Evolutionary conservation across 768 basidiomycete genomes (phyloP).

Genomic region (Tulasnella sp.): DNA sequence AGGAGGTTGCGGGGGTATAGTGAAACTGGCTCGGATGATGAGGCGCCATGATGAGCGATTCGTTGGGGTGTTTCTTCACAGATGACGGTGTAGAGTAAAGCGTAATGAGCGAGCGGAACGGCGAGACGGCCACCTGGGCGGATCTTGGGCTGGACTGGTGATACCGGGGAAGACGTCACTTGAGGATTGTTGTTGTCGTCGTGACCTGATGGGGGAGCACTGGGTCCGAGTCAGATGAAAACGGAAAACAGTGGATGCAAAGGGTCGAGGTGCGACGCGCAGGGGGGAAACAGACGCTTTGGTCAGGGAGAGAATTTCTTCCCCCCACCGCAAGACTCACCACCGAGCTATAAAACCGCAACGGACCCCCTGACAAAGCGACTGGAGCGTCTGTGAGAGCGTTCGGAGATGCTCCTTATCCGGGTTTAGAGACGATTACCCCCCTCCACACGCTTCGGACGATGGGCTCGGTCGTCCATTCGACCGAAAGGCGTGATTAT

Average conservation of each 20-base stretch:
- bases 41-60: background rate
- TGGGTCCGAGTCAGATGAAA: slow-evolving; percentile 3
- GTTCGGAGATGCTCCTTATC: slow-evolving; percentile 3
- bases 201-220: background rate
- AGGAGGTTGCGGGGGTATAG: slow-evolving; percentile 2
- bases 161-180: background rate
- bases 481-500: slow-evolving; percentile 7
- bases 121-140: slow-evolving; percentile 6
- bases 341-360: background rate
- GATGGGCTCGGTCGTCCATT: background rate
- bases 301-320: slow-evolving; percentile 4
- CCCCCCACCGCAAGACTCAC: background rate
- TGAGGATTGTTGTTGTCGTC: background rate
- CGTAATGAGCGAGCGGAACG: background rate
- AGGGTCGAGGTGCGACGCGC: slow-evolving; percentile 5
- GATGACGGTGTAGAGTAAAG: background rate
- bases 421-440: background rate
- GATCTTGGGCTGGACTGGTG: background rate
- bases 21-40: slow-evolving; percentile 6
- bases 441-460: background rate
- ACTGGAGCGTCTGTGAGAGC: background rate
- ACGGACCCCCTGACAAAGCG: slow-evolving; percentile 9
- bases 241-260: background rate
- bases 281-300: background rate
- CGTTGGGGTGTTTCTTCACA: background rate